Conservation (phyloP, 1,139 yeast species). For the Candida buenavistaensis region DNA sequence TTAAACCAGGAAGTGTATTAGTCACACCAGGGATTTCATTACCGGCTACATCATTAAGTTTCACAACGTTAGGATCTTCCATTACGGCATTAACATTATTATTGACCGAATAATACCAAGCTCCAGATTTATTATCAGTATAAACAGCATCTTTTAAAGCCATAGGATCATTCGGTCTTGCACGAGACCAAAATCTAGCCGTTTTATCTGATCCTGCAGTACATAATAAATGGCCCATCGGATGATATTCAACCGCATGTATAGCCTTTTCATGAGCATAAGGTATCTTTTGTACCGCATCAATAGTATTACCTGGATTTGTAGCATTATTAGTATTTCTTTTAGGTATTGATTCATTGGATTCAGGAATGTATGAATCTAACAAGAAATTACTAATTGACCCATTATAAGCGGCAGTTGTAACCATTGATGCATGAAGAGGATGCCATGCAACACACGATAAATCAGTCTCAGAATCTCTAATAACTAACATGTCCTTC, state of each 20-base stretch:
- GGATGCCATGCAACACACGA: slow-evolving; percentile 94
- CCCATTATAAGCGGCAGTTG: slow-evolving; percentile 91
- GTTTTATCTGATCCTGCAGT: slow-evolving; percentile 94
- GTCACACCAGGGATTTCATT: no score
- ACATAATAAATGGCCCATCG: slow-evolving; percentile 86
- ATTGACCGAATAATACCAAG: slow-evolving; percentile 72
- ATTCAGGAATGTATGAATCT: slow-evolving; percentile 49
- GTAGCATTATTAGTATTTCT: slow-evolving; percentile 18
- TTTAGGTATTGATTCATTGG: slow-evolving; percentile 14
- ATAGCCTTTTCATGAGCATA: slow-evolving; percentile 94
- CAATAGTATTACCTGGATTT: slow-evolving; percentile 20
- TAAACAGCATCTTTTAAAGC: slow-evolving; percentile 78
- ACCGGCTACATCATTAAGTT: not conserved
- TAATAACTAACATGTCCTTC: slow-evolving; percentile 71
- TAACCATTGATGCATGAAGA: slow-evolving; percentile 70
- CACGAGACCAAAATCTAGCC: slow-evolving; percentile 93
- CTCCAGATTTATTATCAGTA: slow-evolving; percentile 67
- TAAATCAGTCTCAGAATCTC: slow-evolving; percentile 83
- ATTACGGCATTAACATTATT: slow-evolving; percentile 62
- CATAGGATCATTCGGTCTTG: slow-evolving; percentile 85
- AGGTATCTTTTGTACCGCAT: slow-evolving; percentile 70
- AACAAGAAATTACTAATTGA: slow-evolving; percentile 76
- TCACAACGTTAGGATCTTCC: slow-evolving; percentile 26
- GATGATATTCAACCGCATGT: slow-evolving; percentile 88
- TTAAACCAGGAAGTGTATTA: slow-evolving; percentile 10